phyloP scores from a whole-genome alignment of 2,329 filamentous ascomycete species.

The Didymella exigua region DNA sequence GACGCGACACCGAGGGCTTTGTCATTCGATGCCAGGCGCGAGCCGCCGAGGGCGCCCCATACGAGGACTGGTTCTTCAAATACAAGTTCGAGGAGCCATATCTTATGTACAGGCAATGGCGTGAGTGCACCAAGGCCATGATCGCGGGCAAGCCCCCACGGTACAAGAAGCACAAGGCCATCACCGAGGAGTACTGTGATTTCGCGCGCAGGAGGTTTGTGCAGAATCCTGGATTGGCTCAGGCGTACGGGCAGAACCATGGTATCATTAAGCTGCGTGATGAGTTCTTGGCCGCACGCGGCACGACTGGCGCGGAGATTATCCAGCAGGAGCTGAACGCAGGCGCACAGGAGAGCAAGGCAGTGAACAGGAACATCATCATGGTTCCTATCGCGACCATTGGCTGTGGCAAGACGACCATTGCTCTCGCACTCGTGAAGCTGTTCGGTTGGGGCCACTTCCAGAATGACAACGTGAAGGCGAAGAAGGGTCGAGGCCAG shows the following conservation, averaged over 20 bases:
- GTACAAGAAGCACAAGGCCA: slow-evolving; percentile 83
- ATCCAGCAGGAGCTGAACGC: slow-evolving; percentile 73
- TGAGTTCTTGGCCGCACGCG: slow-evolving; percentile 82
- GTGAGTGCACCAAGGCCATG: slow-evolving; percentile 90
- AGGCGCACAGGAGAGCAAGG: slow-evolving; percentile 57
- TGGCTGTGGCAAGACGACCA: slow-evolving; percentile 94
- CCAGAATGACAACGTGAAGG: slow-evolving; percentile 95
- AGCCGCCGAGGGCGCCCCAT: slow-evolving; percentile 60
- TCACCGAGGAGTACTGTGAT: slow-evolving; percentile 87
- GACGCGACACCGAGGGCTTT: slow-evolving; percentile 94
- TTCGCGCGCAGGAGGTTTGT: slow-evolving; percentile 79
- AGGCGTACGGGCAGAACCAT: slow-evolving; percentile 83
- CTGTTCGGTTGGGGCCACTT: slow-evolving; percentile 92
- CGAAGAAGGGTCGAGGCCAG: slow-evolving; percentile 73
- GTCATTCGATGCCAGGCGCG: slow-evolving; percentile 85
- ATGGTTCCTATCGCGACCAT: slow-evolving; percentile 92
- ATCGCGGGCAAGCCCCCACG: slow-evolving; percentile 76
- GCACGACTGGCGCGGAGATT: slow-evolving; percentile 86
- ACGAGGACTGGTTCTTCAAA: slow-evolving; percentile 99
- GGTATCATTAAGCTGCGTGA: slow-evolving; percentile 92
- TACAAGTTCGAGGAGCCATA: slow-evolving; percentile 99
- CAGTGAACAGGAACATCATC: slow-evolving; percentile 71
- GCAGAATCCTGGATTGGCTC: slow-evolving; percentile 68
- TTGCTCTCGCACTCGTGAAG: slow-evolving; percentile 79
- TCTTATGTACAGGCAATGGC: slow-evolving; percentile 98